Evolutionary conservation across 2,329 filamentous ascomycete genomes (phyloP), one percentile per base, ranked within the genome.

Genomic region (Celoporthe dispersa): DNA sequence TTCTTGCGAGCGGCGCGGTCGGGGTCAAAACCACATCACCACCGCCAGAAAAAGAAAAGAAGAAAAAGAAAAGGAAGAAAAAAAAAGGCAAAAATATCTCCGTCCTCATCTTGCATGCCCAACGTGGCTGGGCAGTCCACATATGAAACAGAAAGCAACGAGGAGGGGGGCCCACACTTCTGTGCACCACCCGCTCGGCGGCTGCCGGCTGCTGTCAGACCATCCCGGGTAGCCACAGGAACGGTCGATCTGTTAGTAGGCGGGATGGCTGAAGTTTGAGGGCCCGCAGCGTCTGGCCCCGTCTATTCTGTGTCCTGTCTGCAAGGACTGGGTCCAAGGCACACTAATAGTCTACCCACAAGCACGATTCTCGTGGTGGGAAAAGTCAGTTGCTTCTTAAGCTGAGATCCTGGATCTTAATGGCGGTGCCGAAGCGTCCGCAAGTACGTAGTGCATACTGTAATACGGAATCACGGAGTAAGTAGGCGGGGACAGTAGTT

Each of bases 191-290:
- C 28, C 39, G 41, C 37, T 67, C 65, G 53, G 65, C 55, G 65
- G 53, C 65, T 67, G 39, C 65, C 65, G 65, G 22, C 33, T 59
- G 53, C 55, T 60, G 55, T 61, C 63, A 65, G 63, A 65, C 63
- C 63, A 55, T 55, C n/a, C 44, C 28, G 14, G 63, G 48, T 28
- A 41, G 31, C 25, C 48, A 65, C 63, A 39, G 63, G 37, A 28
- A 39, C 63, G 44, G n/a, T 19, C 48, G 48, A 14, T 33, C 9
- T 51, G 25, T 64, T 8, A 33, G 28, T 51, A 35, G 61, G 44
- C 44, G 31, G 31, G 22, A 31, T 60, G 57, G 57, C 31, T 60
- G 31, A 22, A 60, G 33, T 22, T 37, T 60, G 57, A 57, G 33
- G 39, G 62, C 39, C 62, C 33, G 44, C 44, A 5, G 19, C 44